Conservation (phyloP, 345 rosid species). For the Gossypium anomalum region DNA sequence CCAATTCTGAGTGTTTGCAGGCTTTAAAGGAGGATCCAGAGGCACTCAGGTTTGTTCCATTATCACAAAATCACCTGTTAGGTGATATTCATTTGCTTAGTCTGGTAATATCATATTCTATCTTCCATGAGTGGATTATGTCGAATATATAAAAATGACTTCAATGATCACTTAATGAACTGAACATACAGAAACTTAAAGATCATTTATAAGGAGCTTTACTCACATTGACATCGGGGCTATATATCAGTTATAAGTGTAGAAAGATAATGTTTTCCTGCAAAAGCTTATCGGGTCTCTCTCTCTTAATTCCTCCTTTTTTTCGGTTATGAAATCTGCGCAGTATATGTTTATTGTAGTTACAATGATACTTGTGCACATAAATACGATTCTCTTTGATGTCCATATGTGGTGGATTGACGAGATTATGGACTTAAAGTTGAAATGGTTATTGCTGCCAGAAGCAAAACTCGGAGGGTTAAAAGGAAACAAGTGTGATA, state of each 20-base stretch:
- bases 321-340: not conserved
- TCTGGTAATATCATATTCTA: not conserved
- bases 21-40: slow-evolving; percentile 77
- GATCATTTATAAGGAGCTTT: not conserved
- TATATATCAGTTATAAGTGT: not conserved
- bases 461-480: not conserved
- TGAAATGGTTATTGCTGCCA: not conserved
- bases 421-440: not conserved
- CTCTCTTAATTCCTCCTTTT: not conserved
- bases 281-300: not conserved
- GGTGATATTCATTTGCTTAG: not conserved
- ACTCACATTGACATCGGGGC: not conserved
- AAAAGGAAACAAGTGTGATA: not conserved
- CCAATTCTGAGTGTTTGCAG: slow-evolving; percentile 47
- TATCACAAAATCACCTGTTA: not conserved
- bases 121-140: not conserved
- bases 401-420: not conserved
- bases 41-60: slow-evolving; percentile 55
- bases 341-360: not conserved
- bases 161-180: not conserved
- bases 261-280: not conserved
- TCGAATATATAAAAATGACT: not conserved
- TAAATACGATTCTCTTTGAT: not conserved
- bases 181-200: not conserved
- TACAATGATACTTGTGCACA: not conserved